Evolutionary conservation across 805 yeast genomes (phyloP), one percentile per base, ranked within the genome.

Genomic region (Schwanniomyces pseudopolymorphus): DNA sequence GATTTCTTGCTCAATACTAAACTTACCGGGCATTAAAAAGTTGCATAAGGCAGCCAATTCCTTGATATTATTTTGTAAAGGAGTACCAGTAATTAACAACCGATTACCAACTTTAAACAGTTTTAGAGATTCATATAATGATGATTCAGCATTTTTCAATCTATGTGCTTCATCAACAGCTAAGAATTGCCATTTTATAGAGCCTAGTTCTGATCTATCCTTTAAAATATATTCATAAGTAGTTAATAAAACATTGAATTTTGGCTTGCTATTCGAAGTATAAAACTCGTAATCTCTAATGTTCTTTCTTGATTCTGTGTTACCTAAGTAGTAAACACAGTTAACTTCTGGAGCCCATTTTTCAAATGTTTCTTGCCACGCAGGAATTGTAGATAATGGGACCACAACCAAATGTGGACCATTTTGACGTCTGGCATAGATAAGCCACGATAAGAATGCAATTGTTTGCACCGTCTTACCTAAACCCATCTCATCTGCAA

Each of bases 81-180:
- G 99, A 1, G 99, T 94, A 72, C 99, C 99, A 3, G 99, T 94
- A 57, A 94, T 94, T 53, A 94, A 76, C 50, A 94, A 70, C 55
- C 97, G 75, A 67, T 94, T 94, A 2, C 84, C 78, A 9, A 86
- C 94, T 57, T 84, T 87, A 72, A 94, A 89, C 53, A 85, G 87
- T 57, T 76, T 79, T 48, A 94, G 75, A 2, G 96, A 85, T 61
- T 92, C 98, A 64, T 94, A 94, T 35, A 94, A 71, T 0, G 98
- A 91, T 24, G 94, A 84, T 63, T 91, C 97, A 0, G 96, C 88
- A 62, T 94, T 94, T 58, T 94, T 94, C 61, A 94, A 76, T 61
- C 99, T 79, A 70, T 94, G 99, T 4, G 99, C 99, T 70, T 94
- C 99, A 67, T 94, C 99, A 21, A 94, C 98, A 2, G 99, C 99